These are phyloP conservation scores for Calonectria honghensis DNA, from an alignment of 2,329 filamentous ascomycete species.

Conservation along the genomic window DNA sequence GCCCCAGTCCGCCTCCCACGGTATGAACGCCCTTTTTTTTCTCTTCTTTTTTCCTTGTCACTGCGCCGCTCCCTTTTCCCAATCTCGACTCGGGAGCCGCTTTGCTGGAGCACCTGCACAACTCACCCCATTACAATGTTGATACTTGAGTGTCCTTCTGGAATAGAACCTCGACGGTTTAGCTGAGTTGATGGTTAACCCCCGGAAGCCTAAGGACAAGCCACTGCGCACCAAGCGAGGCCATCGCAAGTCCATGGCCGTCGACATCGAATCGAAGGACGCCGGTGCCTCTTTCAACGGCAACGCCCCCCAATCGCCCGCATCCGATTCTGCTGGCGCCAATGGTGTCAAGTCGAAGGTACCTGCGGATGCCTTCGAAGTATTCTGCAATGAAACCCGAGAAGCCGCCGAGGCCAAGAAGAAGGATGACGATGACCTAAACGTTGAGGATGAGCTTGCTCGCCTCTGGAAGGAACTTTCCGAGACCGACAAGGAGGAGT, in stretches of 20 bases:
- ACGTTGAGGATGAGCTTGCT: slow-evolving; percentile 73
- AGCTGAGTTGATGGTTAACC: slow-evolving; percentile 61
- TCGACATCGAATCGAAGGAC: slow-evolving; percentile 65
- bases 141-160: slow-evolving; percentile 58
- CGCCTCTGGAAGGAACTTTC: slow-evolving; percentile 73
- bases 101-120: slow-evolving; percentile 43
- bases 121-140: slow-evolving; percentile 55
- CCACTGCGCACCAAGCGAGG: slow-evolving; percentile 84
- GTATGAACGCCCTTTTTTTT: slow-evolving; percentile 66
- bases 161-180: slow-evolving; percentile 59
- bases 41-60: slow-evolving; percentile 37
- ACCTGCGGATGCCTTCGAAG: slow-evolving; percentile 70
- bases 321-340: slow-evolving; percentile 67
- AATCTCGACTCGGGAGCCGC: slow-evolving; percentile 42
- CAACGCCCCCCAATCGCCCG: slow-evolving; percentile 68
- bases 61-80: slow-evolving; percentile 22
- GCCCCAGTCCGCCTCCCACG: slow-evolving; percentile 86
- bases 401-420: slow-evolving; percentile 66
- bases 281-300: slow-evolving; percentile 66
- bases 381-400: slow-evolving; percentile 72
- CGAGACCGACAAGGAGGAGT: slow-evolving; percentile 70
- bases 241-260: slow-evolving; percentile 76
- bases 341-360: slow-evolving; percentile 68
- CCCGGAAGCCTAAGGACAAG: slow-evolving; percentile 82
- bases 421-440: slow-evolving; percentile 61